Percentiles rank a stretch among this genome's conserved stretches.
Conservation (phyloP, 1,139 yeast species). For the Suhomyces yuchorum region DNA sequence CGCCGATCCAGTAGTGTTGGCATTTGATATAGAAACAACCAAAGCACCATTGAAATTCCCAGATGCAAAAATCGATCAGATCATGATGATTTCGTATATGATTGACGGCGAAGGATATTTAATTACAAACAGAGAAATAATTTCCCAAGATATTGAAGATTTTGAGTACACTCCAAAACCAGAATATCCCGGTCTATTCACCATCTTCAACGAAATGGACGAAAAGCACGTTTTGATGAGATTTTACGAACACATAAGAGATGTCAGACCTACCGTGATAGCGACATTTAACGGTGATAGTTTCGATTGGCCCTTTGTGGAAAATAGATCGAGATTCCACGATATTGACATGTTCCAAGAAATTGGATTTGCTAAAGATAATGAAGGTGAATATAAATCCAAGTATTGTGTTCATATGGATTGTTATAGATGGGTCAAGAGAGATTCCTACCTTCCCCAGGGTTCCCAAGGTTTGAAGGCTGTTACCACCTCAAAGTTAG, state of each 20-base stretch:
- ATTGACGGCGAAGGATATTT: conserved; percentile 95
- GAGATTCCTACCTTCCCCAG: conserved; percentile 96
- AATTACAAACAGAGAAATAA: conserved; percentile 92
- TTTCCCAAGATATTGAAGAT: conserved; percentile 92
- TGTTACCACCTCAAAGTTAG: conserved; percentile 92
- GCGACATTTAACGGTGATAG: conserved; percentile 98
- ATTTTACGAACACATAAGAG: conserved; percentile 90
- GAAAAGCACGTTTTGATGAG: conserved; percentile 73
- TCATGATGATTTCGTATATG: conserved; percentile 99
- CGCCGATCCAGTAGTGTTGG: conserved; percentile 96
- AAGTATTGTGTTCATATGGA: conserved; percentile 96
- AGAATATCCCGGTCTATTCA: conserved; percentile 88
- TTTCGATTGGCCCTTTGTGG: conserved; percentile 99
- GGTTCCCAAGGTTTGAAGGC: conserved; percentile 99
- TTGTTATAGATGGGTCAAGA: conserved; percentile 97
- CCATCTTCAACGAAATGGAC: conserved; percentile 86
- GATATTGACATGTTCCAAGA: conserved; percentile 90
- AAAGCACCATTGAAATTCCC: conserved; percentile 97
- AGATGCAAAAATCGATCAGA: conserved; percentile 86
- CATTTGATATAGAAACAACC: conserved; percentile 97
- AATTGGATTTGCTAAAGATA: conserved; percentile 89
- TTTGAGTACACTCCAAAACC: conserved; percentile 98
- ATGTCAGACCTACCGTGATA: conserved; percentile 87
- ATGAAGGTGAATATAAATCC: conserved; percentile 91
- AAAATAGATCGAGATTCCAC: conserved; percentile 78